Base-by-base conservation (phyloP, 345 rosid genomes). In the Boechera divaricarpa region DNA sequence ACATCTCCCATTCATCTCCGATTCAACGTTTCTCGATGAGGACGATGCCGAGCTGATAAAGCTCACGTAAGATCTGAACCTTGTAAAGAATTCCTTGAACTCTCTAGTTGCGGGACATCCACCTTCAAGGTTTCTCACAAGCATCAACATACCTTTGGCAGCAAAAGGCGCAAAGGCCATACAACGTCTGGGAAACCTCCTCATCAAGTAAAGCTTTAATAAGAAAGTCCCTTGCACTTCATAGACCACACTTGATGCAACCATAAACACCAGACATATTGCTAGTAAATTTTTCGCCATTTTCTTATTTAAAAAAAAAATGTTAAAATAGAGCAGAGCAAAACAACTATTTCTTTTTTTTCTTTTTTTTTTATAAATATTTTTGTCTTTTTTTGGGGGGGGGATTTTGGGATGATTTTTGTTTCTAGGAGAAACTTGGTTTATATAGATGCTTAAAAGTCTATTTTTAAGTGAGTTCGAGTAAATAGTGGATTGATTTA, bases 151-250 rank as follows among this genome's bases (percentile, higher is more conserved):
- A 49, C 77, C 77, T 18, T 78, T 78, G 32, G 7, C 13, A 0
- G 81, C 81, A 66, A 18, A 78, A 58, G 73, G 77, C 3, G 58
- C 29, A 21, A 78, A 72, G 48, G 49, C 73, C 3, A 26, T 7
- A 5, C 63, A 62, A 12, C 28, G 15, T 52, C 18, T 6, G 0
- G 56, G 63, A 11, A 67, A 5, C 7, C 3, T 67, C 44, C 28
- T 67, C 54, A 4, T 60, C 28, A 76, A 7, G 66, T 77, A 77
- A 15, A 35, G 5, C 56, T 55, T 77, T 38, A 77, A 63, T 5
- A 77, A 63, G 76, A 77, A 77, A 3, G 33, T 8, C 4, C 80
- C 80, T 55, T 77, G 76, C 21, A 28, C 80, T 42, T 77, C 80
- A 49, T 77, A 62, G 3, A 77, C 2, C 52, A 77, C 71, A 63